A percentile compares a stretch with the other conserved stretches of the same genome.
These are phyloP conservation scores for Penicillium manginii DNA, from an alignment of 495 filamentous ascomycete genomes.

Conservation along the genomic window DNA sequence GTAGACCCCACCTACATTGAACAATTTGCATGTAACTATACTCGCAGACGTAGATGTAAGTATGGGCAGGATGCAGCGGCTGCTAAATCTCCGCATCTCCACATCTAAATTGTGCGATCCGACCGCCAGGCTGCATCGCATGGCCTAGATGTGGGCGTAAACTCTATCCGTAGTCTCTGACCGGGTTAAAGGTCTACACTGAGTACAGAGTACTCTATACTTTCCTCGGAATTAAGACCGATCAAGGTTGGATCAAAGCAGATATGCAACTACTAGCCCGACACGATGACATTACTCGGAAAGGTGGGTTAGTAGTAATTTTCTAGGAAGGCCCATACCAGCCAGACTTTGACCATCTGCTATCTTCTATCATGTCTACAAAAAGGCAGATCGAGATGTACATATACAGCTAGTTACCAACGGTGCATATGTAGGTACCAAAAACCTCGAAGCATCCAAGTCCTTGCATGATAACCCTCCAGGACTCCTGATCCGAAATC, in stretches of 20 bases:
- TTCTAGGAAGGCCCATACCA: no score
- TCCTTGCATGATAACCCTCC: no score
- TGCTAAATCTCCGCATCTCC: conserved; percentile 34
- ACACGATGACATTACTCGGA: neutral
- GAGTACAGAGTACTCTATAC: no score
- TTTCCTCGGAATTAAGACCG: conserved; percentile 3
- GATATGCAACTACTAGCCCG: neutral
- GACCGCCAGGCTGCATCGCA: conserved; percentile 8
- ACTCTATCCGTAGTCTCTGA: neutral
- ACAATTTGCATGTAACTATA: conserved; percentile 1
- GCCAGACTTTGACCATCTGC: no score
- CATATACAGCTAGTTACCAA: no score
- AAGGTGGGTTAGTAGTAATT: neutral
- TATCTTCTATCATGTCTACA: no score
- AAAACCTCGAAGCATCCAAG: no score
- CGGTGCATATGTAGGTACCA: no score
- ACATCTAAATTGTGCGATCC: conserved; percentile 8
- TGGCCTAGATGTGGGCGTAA: neutral
- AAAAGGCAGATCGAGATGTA: no score
- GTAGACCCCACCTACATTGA: neutral
- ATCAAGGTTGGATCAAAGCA: neutral
- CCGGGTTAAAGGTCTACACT: neutral
- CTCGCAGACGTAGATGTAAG: neutral
- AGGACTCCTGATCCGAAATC: no score
- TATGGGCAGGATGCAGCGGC: conserved; percentile 4